phyloP scores from a whole-genome alignment of 2,329 filamentous ascomycete species.

The Mollisiaceae sp. region DNA sequence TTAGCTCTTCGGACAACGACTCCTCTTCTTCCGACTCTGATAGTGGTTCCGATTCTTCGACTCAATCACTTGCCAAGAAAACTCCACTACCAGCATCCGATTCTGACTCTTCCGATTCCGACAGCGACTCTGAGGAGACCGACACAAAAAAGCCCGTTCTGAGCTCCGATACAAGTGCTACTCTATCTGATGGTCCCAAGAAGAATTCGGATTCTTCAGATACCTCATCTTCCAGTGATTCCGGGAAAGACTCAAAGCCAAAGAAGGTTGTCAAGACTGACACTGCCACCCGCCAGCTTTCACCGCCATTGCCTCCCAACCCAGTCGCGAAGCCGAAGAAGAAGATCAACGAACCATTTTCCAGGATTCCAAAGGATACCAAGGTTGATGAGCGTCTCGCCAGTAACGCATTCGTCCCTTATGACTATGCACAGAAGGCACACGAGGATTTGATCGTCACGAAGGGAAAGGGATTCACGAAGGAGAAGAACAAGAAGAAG shows the following conservation, averaged over 20 bases:
- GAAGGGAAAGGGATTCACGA: conserved; percentile 95
- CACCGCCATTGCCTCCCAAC: conserved; percentile 43
- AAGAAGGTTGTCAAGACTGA: conserved; percentile 46
- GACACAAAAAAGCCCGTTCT: conserved; percentile 48
- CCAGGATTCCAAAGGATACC: conserved; percentile 73
- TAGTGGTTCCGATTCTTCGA: conserved; percentile 37
- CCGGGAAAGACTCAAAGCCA: conserved; percentile 27
- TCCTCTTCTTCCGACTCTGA: conserved; percentile 42
- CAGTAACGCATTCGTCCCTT: conserved; percentile 81
- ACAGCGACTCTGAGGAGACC: conserved; percentile 48
- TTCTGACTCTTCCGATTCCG: conserved; percentile 42
- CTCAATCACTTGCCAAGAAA: conserved; percentile 38
- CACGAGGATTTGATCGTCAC: conserved; percentile 89
- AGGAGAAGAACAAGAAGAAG: conserved; percentile 99
- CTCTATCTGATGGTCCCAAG: conserved; percentile 40
- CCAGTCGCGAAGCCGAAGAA: conserved; percentile 45
- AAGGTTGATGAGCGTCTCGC: conserved; percentile 70
- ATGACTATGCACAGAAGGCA: conserved; percentile 88
- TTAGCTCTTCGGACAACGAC: conserved; percentile 36
- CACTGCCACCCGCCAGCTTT: conserved; percentile 42
- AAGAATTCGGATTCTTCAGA: conserved; percentile 33
- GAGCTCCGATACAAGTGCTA: conserved; percentile 42
- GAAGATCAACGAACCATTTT: conserved; percentile 73
- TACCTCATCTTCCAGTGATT: conserved; percentile 38
- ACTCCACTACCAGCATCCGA: conserved; percentile 36